phyloP scores from a whole-genome alignment of 2,329 filamentous ascomycete species.

The Pseudopyricularia cyperi region DNA sequence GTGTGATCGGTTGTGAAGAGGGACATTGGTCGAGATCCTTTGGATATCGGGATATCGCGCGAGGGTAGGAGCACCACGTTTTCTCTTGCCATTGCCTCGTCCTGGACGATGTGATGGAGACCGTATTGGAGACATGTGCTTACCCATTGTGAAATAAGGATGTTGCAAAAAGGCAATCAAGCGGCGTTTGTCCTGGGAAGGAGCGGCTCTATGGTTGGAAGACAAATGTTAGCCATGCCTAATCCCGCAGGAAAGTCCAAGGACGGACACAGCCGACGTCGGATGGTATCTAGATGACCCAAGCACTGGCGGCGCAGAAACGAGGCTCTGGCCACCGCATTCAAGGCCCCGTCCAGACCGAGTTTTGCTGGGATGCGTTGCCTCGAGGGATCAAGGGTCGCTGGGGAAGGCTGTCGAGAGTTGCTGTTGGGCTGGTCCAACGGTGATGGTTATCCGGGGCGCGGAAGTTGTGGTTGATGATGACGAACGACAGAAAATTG shows the following conservation, averaged over 20 bases:
- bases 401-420: neutral
- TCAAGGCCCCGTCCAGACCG: neutral
- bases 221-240: constrained; percentile 12
- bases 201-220: constrained; percentile 11
- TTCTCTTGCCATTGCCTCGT: constrained; percentile 3
- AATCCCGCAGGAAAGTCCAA: neutral
- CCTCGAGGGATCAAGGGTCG: neutral
- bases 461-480: constrained; percentile 2
- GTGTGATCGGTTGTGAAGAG: neutral
- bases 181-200: constrained; percentile 12
- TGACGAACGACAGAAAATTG: constrained; percentile 1
- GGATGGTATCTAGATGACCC: neutral
- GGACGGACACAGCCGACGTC: neutral
- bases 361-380: neutral
- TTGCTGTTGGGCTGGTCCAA: neutral
- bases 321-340: neutral
- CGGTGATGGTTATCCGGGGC: neutral
- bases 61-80: constrained; percentile 3
- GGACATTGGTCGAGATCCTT: neutral
- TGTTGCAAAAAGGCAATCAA: constrained; percentile 9
- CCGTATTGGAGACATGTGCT: constrained; percentile 19
- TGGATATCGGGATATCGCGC: neutral
- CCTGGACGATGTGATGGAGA: constrained; percentile 7
- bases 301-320: neutral
- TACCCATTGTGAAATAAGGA: constrained; percentile 28